Evolutionary conservation across 2,329 filamentous ascomycete species (phyloP), one percentile per base, ranked within the genome.

Genomic region (Neophaeococcomyces mojaviensis): DNA sequence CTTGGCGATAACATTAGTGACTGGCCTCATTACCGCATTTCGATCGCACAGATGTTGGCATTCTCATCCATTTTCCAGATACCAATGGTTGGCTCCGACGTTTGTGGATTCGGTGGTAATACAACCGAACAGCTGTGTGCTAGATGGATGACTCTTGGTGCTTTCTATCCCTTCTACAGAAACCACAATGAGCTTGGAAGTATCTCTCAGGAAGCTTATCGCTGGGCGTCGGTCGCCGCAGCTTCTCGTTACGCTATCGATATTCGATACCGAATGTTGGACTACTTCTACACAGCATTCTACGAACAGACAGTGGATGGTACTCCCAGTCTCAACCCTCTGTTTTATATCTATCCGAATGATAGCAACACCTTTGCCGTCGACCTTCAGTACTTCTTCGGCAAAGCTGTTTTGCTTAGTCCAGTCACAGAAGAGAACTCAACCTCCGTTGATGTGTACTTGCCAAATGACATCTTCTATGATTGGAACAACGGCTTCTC

Each of bases 211-310:
- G 85, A 88, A 59, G 84, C 86, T 61, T 90, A 88, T 63, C 74
- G 70, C 37, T 88, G 82, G 81, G 66, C 70, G 0, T 64, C 69
- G 1, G 82, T 86, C 4, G 70, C 82, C 0, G 66, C 73, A 7
- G 81, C 82, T 0, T 83, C 83, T 0, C 75, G 74, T 46, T 81
- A 78, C 48, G 82, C 80, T 15, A 87, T 89, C 55, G 74, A 75
- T 24, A 79, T 81, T 39, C 76, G 86, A n/a, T 89, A 89, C 67
- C 73, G 77, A 26, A 70, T 89, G n/a, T 70, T 89, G 10, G 85
- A 88, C 58, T 89, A 89, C 66, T 72, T 86, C 49, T 89, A 90
- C 69, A 88, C 85, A 1, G 78, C 80, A 0, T 70, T 88, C 55
- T 70, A 81, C 59, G 65, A 68, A 47, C 77, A 86, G 60, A 74